phyloP scores from a whole-genome alignment of 768 basidiomycete species.

The Pulveroboletus sp. region DNA sequence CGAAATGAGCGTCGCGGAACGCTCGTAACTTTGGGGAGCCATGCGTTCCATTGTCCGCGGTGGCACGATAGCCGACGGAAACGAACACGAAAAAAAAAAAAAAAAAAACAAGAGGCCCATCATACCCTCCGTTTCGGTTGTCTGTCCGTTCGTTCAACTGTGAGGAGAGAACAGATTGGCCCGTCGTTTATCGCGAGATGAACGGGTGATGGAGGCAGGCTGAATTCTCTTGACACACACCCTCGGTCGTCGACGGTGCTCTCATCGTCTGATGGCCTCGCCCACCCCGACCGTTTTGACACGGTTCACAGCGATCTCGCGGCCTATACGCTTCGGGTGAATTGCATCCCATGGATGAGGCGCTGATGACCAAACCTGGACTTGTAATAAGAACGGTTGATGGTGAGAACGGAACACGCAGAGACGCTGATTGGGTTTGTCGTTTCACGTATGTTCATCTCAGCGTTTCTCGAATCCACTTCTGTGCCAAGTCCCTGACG shows the following conservation, averaged over 20 bases:
- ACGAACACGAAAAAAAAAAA: slow-evolving; percentile 2
- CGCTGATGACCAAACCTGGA: neutral
- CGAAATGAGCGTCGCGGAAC: slow-evolving; percentile 23
- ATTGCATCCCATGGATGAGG: neutral
- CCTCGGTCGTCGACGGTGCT: neutral
- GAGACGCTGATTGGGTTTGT: neutral
- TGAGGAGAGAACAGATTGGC: neutral
- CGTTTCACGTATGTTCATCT: neutral
- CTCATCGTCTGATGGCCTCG: neutral
- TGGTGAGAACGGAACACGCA: slow-evolving; percentile 15
- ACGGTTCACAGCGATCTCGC: too few relatives aligned
- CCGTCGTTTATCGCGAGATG: slow-evolving; percentile 7
- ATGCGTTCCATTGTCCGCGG: slow-evolving; percentile 9
- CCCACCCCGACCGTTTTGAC: too few relatives aligned
- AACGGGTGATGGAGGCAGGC: slow-evolving; percentile 7
- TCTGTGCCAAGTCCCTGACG: neutral
- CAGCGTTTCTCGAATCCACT: neutral
- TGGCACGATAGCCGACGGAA: slow-evolving; percentile 5
- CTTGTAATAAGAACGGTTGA: slow-evolving; percentile 2
- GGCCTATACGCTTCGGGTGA: neutral
- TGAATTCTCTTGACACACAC: neutral
- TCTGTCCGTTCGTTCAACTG: neutral
- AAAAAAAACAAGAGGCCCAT: neutral
- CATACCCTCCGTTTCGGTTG: slow-evolving; percentile 5
- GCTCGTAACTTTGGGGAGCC: slow-evolving; percentile 3